phyloP scores from a whole-genome alignment of 1,284 basidiomycete genomes.

The Ganoderma resinaceum region DNA sequence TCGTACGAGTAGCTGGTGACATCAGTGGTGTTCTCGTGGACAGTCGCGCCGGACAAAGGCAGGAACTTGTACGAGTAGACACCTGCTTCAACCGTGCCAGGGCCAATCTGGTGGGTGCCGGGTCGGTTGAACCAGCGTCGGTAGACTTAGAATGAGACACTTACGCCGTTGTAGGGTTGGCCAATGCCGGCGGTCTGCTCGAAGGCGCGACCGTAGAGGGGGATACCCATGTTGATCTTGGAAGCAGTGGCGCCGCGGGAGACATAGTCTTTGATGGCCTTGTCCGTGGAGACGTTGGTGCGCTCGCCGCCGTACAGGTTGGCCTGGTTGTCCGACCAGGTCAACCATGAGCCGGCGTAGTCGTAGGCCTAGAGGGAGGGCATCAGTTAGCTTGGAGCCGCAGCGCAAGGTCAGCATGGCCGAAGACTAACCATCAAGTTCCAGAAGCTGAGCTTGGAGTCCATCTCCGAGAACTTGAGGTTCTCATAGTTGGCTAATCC shows the following conservation, averaged over 20 bases:
- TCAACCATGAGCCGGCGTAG: constrained; percentile 76
- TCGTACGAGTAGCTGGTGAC: constrained; percentile 87
- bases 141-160: constrained; percentile 18
- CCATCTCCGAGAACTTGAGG: constrained; percentile 77
- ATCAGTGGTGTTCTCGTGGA: constrained; percentile 75
- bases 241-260: constrained; percentile 69
- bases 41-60: constrained; percentile 63
- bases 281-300: constrained; percentile 73
- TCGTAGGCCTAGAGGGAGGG: constrained; percentile 68
- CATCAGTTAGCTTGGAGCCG: not conserved
- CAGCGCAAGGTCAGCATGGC: not conserved
- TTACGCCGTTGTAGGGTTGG: constrained; percentile 72
- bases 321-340: constrained; percentile 80
- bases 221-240: constrained; percentile 89
- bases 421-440: constrained; percentile 80
- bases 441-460: constrained; percentile 82
- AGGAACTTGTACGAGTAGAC: constrained; percentile 81
- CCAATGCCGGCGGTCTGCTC: constrained; percentile 82
- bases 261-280: constrained; percentile 72
- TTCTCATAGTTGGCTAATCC: constrained; percentile 73
- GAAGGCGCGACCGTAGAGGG: constrained; percentile 88
- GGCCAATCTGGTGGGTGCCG: constrained; percentile 64
- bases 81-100: constrained; percentile 74
- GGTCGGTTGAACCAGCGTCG: not conserved
- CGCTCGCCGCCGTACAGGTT: constrained; percentile 75